These are phyloP conservation scores for Dryas integrifolia DNA, from an alignment of 331 rosid species.

Conservation along the genomic window DNA sequence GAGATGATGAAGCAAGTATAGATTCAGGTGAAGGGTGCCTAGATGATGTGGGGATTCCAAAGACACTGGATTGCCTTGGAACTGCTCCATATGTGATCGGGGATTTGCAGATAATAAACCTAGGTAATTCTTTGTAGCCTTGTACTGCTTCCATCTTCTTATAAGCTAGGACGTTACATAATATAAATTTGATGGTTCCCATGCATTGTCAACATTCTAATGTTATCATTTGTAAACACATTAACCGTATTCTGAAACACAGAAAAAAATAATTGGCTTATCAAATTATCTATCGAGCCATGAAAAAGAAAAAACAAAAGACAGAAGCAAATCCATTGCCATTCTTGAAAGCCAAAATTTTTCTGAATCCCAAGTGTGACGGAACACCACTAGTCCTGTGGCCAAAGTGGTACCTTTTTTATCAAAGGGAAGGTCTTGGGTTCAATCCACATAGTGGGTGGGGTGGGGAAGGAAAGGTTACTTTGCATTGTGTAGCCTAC, in stretches of 20 bases:
- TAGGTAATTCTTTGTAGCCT: constrained; percentile 49
- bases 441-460: not conserved
- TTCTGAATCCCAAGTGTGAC: not conserved
- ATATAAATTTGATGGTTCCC: constrained; percentile 15
- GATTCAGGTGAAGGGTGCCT: constrained; percentile 70
- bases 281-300: too few relatives aligned
- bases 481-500: not conserved
- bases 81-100: constrained; percentile 68
- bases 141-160: not conserved
- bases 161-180: not conserved
- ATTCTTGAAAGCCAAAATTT: not conserved
- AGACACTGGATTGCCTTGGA: constrained; percentile 37
- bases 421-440: not conserved
- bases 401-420: not conserved
- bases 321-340: not conserved
- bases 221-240: not conserved
- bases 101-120: constrained; percentile 70
- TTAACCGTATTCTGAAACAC: too few relatives aligned
- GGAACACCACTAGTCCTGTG: not conserved
- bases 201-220: constrained; percentile 14
- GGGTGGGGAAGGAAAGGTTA: not conserved
- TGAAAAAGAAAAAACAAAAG: too few relatives aligned
- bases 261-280: too few relatives aligned
- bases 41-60: constrained; percentile 43
- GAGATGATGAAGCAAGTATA: constrained; percentile 66